Evolutionary conservation across 2,329 filamentous ascomycete species (phyloP).

Genomic region (Botrytis pseudocinerea): DNA sequence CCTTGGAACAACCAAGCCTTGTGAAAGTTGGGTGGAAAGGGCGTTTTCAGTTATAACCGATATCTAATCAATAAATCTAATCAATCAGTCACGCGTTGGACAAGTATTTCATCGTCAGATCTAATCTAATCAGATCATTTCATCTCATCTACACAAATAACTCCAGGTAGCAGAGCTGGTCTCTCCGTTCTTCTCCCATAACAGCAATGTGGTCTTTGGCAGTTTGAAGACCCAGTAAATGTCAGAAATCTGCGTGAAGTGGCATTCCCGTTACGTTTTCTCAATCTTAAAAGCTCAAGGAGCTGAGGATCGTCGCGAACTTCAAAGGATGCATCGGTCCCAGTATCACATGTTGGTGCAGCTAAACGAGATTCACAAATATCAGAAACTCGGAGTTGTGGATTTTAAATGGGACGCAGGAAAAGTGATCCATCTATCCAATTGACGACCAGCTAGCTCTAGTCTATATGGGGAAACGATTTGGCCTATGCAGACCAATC

Average conservation of each 20-base stretch:
- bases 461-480: background rate
- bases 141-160: background rate
- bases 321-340: background rate
- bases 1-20: background rate
- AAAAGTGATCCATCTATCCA: background rate
- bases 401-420: background rate
- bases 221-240: background rate
- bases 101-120: background rate
- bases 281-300: background rate
- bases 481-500: background rate
- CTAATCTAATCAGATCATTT: slow-evolving; percentile 1
- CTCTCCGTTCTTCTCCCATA: background rate
- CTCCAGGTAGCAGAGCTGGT: background rate
- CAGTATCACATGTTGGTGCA: background rate
- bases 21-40: background rate
- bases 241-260: background rate
- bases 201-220: background rate
- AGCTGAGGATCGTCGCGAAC: background rate
- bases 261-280: background rate
- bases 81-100: background rate
- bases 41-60: background rate
- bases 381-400: background rate
- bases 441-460: background rate
- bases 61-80: background rate
- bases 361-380: background rate